These are phyloP conservation scores for Hortaea werneckii DNA, from an alignment of 2,329 filamentous ascomycete genomes.

Conservation along the genomic window DNA sequence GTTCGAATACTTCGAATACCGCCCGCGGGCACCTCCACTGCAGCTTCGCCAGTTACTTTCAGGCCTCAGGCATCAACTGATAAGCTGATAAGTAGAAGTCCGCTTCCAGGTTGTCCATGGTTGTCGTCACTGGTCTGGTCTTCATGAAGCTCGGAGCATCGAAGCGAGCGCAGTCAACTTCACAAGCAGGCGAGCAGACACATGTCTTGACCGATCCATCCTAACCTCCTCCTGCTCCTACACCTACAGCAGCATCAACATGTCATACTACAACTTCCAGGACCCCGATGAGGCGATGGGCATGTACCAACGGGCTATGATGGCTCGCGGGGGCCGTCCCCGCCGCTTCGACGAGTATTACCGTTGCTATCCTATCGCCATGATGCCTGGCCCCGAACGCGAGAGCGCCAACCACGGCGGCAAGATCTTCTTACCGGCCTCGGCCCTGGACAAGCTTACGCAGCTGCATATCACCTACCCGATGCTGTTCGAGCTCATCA, in stretches of 20 bases:
- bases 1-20: too few species aligned
- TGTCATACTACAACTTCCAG: conserved; percentile 33
- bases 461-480: conserved; percentile 94
- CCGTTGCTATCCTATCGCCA: conserved; percentile 87
- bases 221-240: too few species aligned
- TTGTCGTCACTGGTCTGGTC: too few species aligned
- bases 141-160: too few species aligned
- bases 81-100: too few species aligned
- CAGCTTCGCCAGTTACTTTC: too few species aligned
- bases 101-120: too few species aligned
- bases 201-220: too few species aligned
- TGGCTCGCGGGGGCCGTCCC: conserved; percentile 39
- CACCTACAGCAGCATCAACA: neutral
- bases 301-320: conserved; percentile 45
- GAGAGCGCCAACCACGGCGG: conserved; percentile 89
- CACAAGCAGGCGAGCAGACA: too few species aligned
- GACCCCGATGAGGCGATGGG: conserved; percentile 42
- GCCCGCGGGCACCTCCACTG: too few species aligned
- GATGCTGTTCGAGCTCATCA: conserved; percentile 91
- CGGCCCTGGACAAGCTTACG: conserved; percentile 91
- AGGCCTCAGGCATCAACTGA: too few species aligned
- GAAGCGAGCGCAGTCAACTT: too few species aligned
- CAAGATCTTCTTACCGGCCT: conserved; percentile 95
- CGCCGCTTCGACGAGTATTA: conserved; percentile 98
- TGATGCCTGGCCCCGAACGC: conserved; percentile 84